Base-by-base conservation (phyloP, 306 rosid genomes). In the Gynostemma pentaphyllum region DNA sequence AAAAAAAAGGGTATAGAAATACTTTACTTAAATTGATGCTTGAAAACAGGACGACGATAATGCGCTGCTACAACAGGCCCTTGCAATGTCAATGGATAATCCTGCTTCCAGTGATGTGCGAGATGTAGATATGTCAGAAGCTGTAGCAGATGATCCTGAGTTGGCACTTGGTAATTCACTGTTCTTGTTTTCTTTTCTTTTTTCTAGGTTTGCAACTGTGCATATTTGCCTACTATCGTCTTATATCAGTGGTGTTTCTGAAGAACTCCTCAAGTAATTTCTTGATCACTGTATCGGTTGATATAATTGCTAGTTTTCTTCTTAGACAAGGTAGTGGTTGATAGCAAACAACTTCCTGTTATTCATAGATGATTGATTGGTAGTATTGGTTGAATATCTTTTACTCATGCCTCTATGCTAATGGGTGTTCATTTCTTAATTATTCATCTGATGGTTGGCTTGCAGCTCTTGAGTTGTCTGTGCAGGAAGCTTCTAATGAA, bases 71-170 rank as follows among this genome's bases (percentile, higher is more conserved):
- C 94, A 86, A 76, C 94, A 86, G 80, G 99, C 99, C 24, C 99
- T 94, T 81, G 95, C 97, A 28, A 94, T 94, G 99, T 94, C 97
- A 11, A 88, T 94, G 99, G 94, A 94, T 70, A 95, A 87, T 44
- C 94, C 99, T 28, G 59, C 76, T 42, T 68, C 66, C 72, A 74
- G 76, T 23, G 99, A 94, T 51, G 46, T 44, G 22, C 87, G 68
- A 80, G 99, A 94, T 66, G 72, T 87, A 47, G 90, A 86, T 77
- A 86, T 94, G 99, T 84, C 99, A 49, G 95, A 84, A 55, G 87
- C 80, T 63, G 73, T 79, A 64, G 75, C 85, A 40, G 89, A 70
- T 29, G 99, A 94, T 69, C 95, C 97, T 26, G 99, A 86, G 24
- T 70, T 94, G 83, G 99, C 97, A 64, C 79, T 87, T 52, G 99